Conservation (phyloP, 257 asterid genomes). For the Marsdenia floribunda region DNA sequence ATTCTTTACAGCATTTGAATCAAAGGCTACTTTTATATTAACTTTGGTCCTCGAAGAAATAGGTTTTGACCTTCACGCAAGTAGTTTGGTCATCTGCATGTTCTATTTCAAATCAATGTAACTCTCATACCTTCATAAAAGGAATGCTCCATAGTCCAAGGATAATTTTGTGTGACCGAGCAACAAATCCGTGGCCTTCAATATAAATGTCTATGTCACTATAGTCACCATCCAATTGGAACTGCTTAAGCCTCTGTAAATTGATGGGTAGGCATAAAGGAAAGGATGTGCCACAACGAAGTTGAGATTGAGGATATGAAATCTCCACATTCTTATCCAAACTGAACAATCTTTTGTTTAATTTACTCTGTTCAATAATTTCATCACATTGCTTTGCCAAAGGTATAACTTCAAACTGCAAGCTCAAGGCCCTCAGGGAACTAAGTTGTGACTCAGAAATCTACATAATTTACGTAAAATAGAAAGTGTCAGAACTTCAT, state of each 20-base stretch:
- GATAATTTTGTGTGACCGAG: constrained; percentile 67
- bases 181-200: constrained; percentile 60
- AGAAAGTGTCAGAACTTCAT: constrained; percentile 11
- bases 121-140: constrained; percentile 67
- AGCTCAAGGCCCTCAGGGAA: constrained; percentile 58
- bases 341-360: constrained; percentile 61
- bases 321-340: constrained; percentile 72
- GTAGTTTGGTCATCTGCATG: background rate
- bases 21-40: background rate
- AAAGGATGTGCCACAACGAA: constrained; percentile 41
- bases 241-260: constrained; percentile 50
- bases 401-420: constrained; percentile 52
- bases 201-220: constrained; percentile 72
- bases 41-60: background rate
- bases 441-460: constrained; percentile 62
- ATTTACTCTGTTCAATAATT: constrained; percentile 57
- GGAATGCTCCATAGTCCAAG: constrained; percentile 94
- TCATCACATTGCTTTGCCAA: constrained; percentile 79
- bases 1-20: no score
- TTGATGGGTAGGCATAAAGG: constrained; percentile 66
- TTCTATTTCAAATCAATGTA: background rate
- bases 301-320: constrained; percentile 58
- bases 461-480: constrained; percentile 32
- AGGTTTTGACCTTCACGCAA: background rate
- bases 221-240: constrained; percentile 52